Base-by-base conservation (phyloP, 2,329 filamentous ascomycete genomes). In the Fusarium compactum region DNA sequence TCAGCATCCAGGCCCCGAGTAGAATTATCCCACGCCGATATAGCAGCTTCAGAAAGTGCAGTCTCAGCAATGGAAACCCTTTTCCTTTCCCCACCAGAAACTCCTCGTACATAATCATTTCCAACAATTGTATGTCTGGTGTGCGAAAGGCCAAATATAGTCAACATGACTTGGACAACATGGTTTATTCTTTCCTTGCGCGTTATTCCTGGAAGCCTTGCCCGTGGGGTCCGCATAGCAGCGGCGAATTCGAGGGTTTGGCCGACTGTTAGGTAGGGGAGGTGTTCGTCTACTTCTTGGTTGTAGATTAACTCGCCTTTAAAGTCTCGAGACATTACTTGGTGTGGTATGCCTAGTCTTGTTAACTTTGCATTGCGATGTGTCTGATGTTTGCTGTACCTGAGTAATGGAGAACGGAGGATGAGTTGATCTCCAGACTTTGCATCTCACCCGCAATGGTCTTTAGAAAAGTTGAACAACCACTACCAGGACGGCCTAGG, bases 21-120 rank as follows among this genome's bases (percentile, higher is more conserved):
- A 34, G 83, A 83, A 70, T 93, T 93, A 65, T 92, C 93, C 92
- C 93, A 96, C 1, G 80, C 81, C 6, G 74, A 77, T 43, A 89
- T 78, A 0, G 86, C 85, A 1, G 87, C 86, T 41, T 84, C 83
- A 29, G 90, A 90, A 12, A 94, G 83, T 60, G 91, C 86, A 69
- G 92, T 93, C 79, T 96, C 93, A 1, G 91, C 92, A 69, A 96
- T 94, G 46, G 89, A 92, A 7, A 96, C 93, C 78, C 94, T 89
- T 82, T 96, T 95, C 60, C 90, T 84, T 78, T 93, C 91, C 38
- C 91, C 91, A 27, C 91, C 91, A 15, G 87, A 90, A 2, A 92
- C 87, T 43, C 92, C 92, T 5, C 91, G 88, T 18, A 94, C 85
- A 50, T 91, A 89, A 71, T 93, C 91, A 66, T 93, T 89, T 15